phyloP scores from a whole-genome alignment of 495 filamentous ascomycete species.

The Apodospora peruviana region DNA sequence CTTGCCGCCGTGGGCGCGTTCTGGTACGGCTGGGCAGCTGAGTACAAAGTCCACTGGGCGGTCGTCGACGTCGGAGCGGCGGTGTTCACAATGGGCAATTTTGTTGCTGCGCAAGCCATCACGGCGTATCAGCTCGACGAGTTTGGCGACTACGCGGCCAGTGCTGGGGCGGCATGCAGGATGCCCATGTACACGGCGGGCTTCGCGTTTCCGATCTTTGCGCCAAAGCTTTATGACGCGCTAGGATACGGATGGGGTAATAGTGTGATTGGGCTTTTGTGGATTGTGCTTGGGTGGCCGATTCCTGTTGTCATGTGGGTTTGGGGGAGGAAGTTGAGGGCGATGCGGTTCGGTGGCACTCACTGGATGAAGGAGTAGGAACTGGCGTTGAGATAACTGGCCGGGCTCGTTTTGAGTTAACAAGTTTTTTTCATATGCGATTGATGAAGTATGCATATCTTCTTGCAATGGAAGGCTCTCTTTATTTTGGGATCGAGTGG shows the following conservation, averaged over 20 bases:
- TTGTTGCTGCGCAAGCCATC: constrained; percentile 55
- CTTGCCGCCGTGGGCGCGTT: constrained; percentile 48
- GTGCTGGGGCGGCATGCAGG: constrained; percentile 13
- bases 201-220: constrained; percentile 50
- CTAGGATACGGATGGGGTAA: constrained; percentile 49
- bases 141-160: constrained; percentile 18
- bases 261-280: constrained; percentile 45
- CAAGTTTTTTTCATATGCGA: no score
- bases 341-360: neutral
- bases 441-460: no score
- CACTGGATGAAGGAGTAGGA: neutral
- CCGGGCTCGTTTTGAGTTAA: no score
- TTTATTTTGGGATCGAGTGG: no score
- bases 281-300: neutral
- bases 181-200: constrained; percentile 18
- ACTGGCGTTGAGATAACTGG: no score
- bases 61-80: constrained; percentile 52
- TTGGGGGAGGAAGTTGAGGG: constrained; percentile 1
- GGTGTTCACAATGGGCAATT: constrained; percentile 51
- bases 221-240: constrained; percentile 41
- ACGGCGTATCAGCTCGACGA: constrained; percentile 52
- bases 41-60: constrained; percentile 46
- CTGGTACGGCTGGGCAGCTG: constrained; percentile 64
- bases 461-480: no score
- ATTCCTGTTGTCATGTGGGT: constrained; percentile 2